phyloP scores from a whole-genome alignment of 495 filamentous ascomycete genomes.

The Schizothecium vesticola region DNA sequence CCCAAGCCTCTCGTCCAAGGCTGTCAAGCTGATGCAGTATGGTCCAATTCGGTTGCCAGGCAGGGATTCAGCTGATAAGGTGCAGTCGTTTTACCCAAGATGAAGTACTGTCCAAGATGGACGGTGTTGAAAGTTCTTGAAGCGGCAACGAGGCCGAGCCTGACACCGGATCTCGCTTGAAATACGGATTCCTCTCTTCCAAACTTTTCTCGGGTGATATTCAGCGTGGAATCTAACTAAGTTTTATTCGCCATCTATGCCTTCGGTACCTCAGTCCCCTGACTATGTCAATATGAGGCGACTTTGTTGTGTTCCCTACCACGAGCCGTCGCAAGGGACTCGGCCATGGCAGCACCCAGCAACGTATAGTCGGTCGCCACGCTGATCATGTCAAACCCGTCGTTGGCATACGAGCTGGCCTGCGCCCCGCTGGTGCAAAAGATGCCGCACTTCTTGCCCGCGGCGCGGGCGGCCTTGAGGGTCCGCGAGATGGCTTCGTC shows the following conservation, averaged over 20 bases:
- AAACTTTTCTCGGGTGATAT: not conserved
- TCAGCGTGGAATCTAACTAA: not conserved
- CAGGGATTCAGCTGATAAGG: not conserved
- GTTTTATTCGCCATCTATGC: not conserved
- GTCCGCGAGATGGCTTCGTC: conserved; percentile 62
- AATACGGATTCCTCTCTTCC: not conserved
- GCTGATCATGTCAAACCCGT: conserved; percentile 75
- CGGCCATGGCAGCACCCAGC: conserved; percentile 42
- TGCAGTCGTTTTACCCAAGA: conserved; percentile 57
- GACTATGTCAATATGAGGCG: conserved; percentile 28
- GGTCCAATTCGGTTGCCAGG: not conserved
- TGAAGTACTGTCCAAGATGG: conserved; percentile 66
- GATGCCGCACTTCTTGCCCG: conserved; percentile 73
- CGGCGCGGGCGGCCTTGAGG: conserved; percentile 53
- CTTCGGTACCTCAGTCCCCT: not conserved
- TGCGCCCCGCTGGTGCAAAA: conserved; percentile 66
- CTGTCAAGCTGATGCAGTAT: conserved; percentile 72
- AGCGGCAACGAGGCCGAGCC: too few species aligned
- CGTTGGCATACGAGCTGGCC: conserved; percentile 55
- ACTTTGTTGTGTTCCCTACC: conserved; percentile 32
- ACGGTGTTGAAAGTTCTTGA: conserved; percentile 50
- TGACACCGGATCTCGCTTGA: too few species aligned
- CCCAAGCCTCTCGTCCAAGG: conserved; percentile 50
- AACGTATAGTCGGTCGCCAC: conserved; percentile 56
- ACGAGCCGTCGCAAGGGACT: conserved; percentile 41